Evolutionary conservation across 441 rosid species (phyloP).

Genomic region (Metrosideros polymorpha): DNA sequence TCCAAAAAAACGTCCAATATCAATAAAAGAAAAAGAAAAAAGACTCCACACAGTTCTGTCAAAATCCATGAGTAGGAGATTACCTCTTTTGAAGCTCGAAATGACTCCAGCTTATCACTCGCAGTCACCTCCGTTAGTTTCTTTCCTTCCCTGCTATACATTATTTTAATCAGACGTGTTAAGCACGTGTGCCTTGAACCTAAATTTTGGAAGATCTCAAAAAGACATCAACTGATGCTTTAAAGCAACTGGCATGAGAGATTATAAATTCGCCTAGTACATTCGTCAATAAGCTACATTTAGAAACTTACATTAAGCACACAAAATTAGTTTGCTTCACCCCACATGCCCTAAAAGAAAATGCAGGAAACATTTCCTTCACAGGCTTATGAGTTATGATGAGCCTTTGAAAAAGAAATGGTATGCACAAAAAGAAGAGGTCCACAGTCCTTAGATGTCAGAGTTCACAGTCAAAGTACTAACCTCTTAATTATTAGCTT

Average conservation of each 20-base stretch:
- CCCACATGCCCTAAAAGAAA: not conserved
- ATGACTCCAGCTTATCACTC: slow-evolving; percentile 87
- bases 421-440: not conserved
- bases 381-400: not conserved
- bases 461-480: not conserved
- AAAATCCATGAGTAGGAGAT: not conserved
- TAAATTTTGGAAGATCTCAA: not conserved
- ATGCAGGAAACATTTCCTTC: not conserved
- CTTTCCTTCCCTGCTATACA: slow-evolving; percentile 37
- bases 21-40: not conserved
- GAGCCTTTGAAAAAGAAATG: not conserved
- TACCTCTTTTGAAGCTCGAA: slow-evolving; percentile 96
- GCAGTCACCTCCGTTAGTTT: slow-evolving; percentile 84
- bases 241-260: not conserved
- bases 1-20: not conserved
- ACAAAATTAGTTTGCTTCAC: not conserved
- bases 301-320: not conserved
- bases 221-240: not conserved
- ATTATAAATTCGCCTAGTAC: not conserved
- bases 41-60: not conserved
- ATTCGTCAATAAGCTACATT: not conserved
- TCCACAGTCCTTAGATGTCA: not conserved
- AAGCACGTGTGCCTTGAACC: not conserved
- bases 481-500: not conserved
- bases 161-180: slow-evolving; percentile 3